Conservation (phyloP, 2,329 filamentous ascomycete species). For the Neonectria magnoliae region DNA sequence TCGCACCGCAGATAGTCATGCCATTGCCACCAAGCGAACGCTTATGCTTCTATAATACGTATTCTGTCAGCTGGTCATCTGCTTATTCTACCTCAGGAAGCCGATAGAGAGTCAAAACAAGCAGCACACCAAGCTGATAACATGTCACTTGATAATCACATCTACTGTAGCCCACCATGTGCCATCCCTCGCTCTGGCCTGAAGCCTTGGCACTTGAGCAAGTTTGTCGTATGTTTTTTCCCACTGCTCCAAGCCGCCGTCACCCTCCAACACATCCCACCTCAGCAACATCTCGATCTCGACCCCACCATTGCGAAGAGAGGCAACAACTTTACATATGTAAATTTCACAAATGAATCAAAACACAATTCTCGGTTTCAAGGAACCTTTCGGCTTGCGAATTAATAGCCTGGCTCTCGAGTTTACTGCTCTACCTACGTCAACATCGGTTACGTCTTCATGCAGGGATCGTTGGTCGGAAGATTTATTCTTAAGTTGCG, state of each 20-base stretch:
- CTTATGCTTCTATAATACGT: background rate
- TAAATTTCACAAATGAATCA: background rate
- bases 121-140: background rate
- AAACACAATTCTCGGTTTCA: background rate
- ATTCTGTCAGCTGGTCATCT: background rate
- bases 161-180: background rate
- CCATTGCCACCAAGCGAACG: background rate
- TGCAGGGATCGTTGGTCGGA: conserved; percentile 12
- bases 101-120: background rate
- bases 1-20: background rate
- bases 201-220: conserved; percentile 6
- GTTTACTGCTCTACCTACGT: background rate
- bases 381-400: background rate
- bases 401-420: background rate
- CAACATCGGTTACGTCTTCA: background rate
- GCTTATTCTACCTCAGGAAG: background rate
- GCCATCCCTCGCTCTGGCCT: background rate
- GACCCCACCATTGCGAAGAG: background rate
- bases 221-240: conserved; percentile 19
- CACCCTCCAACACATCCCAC: background rate
- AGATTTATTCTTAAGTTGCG: conserved; percentile 10
- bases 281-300: background rate
- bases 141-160: background rate
- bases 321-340: background rate
- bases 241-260: background rate